Base-by-base conservation (phyloP, 345 rosid species). In the Microcos paniculata region DNA sequence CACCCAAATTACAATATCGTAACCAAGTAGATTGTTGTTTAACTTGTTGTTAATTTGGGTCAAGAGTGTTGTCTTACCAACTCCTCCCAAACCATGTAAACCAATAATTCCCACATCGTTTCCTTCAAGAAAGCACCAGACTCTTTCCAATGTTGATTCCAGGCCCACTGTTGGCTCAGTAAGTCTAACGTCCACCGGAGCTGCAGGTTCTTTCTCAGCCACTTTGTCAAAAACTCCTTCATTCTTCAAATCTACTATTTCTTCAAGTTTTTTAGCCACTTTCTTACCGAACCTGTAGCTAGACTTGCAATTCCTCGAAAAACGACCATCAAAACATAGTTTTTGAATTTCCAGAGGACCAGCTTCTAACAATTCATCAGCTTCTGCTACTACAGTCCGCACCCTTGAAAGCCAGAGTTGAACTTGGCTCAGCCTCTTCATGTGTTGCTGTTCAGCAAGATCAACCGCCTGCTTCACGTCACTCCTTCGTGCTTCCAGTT, bases 321-420 rank as follows among this genome's bases (percentile, higher is more conserved):
- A 58, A 16, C 8, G 69, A 0, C 68, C 69, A 1, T 28, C 61
- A 45, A 70, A 68, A 16, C 64, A 72, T 62, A 30, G 4, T 62
- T 65, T 77, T 19, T 76, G 59, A 75, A 66, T 74, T 56, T 42
- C 10, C 8, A 5, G 8, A 67, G 26, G 78, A 80, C 24, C 8
- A 12, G 51, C 30, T 67, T 21, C 6, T 11, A 64, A 2, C 77
- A 79, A 38, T 79, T 73, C 78, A 70, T 80, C 40, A 35, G 6
- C 85, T 61, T 82, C 82, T 51, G 74, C 76, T 77, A 73, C 64
- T 0, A 72, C 28, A 48, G 42, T 33, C 26, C 80, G 78, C 26
- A 80, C 75, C 74, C 80, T 80, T 63, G 78, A 79, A 55, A 82
- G 78, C 85, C 85, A 82, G 0, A 74, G 74, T 9, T 79, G 70